Evolutionary conservation across 306 rosid species (phyloP), one percentile per base, ranked within the genome.

Genomic region (Cucumis cinereus): DNA sequence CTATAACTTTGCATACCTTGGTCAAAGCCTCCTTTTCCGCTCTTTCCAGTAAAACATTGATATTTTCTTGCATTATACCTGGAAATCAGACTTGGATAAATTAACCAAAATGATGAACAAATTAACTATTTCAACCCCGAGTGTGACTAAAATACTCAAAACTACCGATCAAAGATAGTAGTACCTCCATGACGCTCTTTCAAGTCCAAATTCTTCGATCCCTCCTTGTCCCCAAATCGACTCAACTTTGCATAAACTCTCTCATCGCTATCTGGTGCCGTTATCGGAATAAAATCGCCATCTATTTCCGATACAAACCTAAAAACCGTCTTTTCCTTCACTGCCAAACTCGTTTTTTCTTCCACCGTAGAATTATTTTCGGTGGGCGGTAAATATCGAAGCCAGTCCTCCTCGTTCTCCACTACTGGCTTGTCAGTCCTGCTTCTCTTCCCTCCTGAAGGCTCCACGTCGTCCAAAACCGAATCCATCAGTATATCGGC

Each of bases 291-390:
- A 84, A 86, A 90, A 79, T 89, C 97, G 11, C 98, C 96, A 40
- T 88, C 96, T 14, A 94, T 90, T 83, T 94, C 96, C 69, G 94
- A 88, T 6, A 89, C 89, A 40, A 73, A 91, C 81, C 94, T 84
- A 63, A 87, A 91, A 74, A 91, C 71, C 19, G 71, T 50, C 88
- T 83, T 89, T 84, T 87, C 96, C 87, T 83, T 82, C 78, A 17
- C 60, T 43, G 28, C 79, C 28, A n/a, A 36, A 77, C 10, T 59
- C 54, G 35, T 79, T 61, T 49, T 58, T 38, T 85, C 88, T 53
- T 47, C 86, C 47, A 28, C 80, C 24, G 15, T 71, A 16, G 79
- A 73, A 59, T 77, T 74, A 14, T 4, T 49, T 57, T 47, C 82
- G 28, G 55, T 66, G 0, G 79, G 71, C 20, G 92, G 93, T 36